Percentiles rank a stretch among this genome's conserved stretches.
Evolutionary conservation across 805 yeast species (phyloP).

Genomic region (Pichia thaimueangensis): DNA sequence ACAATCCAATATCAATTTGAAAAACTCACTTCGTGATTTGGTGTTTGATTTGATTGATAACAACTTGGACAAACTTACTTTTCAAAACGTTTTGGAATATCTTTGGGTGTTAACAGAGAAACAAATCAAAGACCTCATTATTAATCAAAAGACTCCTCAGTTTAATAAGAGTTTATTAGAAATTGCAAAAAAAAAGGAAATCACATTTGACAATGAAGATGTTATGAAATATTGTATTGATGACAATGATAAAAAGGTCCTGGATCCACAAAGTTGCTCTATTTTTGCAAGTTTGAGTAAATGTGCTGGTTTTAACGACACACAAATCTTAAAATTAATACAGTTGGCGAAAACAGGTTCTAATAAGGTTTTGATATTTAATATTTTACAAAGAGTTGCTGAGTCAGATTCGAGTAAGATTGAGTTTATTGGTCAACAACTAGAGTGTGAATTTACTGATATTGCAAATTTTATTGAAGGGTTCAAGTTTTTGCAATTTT

Average conservation of each 20-base stretch:
- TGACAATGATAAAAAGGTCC: background rate
- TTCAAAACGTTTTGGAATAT: background rate
- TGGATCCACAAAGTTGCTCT: background rate
- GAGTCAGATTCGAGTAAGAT: background rate
- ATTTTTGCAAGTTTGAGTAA: conserved; percentile 5
- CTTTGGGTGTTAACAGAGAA: conserved; percentile 9
- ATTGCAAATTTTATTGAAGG: conserved; percentile 2
- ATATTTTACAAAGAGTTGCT: conserved; percentile 4
- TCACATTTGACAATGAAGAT: background rate
- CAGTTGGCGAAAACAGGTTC: background rate
- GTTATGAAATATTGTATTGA: background rate
- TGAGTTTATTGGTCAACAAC: background rate
- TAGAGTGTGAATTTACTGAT: background rate
- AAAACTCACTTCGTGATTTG: background rate
- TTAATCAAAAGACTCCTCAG: background rate
- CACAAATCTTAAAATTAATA: background rate
- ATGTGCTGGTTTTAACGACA: conserved; percentile 2
- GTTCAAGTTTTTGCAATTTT: conserved; percentile 11
- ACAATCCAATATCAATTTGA: background rate
- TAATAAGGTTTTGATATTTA: background rate
- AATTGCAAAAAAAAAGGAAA: conserved; percentile 1
- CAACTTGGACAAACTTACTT: background rate
- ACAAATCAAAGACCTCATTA: conserved; percentile 6
- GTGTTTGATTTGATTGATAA: background rate
- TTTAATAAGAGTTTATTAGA: background rate